These are phyloP conservation scores for Anisodus tanguticus DNA, from an alignment of 257 asterid species.

Conservation along the genomic window DNA sequence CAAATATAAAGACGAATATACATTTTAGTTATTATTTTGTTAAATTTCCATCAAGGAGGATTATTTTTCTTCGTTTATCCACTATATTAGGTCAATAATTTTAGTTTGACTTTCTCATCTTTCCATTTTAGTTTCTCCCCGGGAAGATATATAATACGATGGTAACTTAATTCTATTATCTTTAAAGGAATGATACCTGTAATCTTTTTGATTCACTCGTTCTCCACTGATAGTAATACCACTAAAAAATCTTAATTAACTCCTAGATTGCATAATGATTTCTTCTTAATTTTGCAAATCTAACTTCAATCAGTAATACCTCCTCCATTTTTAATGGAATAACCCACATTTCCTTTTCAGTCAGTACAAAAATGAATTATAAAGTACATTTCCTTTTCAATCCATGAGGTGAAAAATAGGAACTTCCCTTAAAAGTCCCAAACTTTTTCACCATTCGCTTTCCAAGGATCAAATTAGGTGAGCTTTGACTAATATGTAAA, in stretches of 20 bases:
- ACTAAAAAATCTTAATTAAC: not conserved
- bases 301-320: constrained; percentile 5
- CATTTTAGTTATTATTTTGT: not conserved
- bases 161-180: not conserved
- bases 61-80: not conserved
- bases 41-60: constrained; percentile 11
- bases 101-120: not conserved
- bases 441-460: not conserved
- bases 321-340: constrained; percentile 18
- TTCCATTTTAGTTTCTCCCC: not conserved
- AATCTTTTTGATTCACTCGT: not conserved
- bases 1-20: not conserved
- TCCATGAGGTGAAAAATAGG: not conserved
- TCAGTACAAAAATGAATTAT: constrained; percentile 9
- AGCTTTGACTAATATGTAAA: not conserved
- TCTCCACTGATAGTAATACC: not conserved
- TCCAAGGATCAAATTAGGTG: not conserved
- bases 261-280: constrained; percentile 8
- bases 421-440: not conserved
- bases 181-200: not conserved
- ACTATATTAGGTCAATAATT: not conserved
- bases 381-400: not conserved
- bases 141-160: not conserved
- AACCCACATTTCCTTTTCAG: not conserved
- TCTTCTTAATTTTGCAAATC: constrained; percentile 14